phyloP scores from a whole-genome alignment of 768 basidiomycete species.

The Tulasnella sp. region DNA sequence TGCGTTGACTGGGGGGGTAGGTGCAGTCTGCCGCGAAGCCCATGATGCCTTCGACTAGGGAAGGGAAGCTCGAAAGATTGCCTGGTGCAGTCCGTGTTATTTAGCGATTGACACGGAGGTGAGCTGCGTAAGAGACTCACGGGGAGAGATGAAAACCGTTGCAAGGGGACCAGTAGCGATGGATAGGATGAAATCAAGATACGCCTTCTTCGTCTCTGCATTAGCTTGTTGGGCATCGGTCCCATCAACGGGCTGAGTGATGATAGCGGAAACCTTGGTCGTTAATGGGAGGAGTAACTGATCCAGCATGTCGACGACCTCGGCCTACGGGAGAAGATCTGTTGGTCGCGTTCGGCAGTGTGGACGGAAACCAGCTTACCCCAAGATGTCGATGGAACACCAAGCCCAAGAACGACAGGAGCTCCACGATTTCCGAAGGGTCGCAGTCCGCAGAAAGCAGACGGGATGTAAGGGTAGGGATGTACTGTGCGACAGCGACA shows the following conservation, averaged over 20 bases:
- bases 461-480: constrained; percentile 81
- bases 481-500: constrained; percentile 73
- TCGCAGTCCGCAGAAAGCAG: constrained; percentile 81
- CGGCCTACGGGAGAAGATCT: constrained; percentile 43
- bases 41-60: constrained; percentile 66
- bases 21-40: constrained; percentile 64
- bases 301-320: constrained; percentile 83
- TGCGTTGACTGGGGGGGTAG: constrained; percentile 68
- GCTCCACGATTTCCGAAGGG: constrained; percentile 85
- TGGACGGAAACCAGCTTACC: background rate
- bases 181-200: constrained; percentile 71
- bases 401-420: constrained; percentile 89
- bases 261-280: constrained; percentile 65
- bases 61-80: constrained; percentile 56
- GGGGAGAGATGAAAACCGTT: constrained; percentile 76
- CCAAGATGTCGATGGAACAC: constrained; percentile 60
- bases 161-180: constrained; percentile 77
- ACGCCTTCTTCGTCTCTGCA: constrained; percentile 78
- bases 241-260: constrained; percentile 72
- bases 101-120: background rate
- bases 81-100: constrained; percentile 33
- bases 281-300: constrained; percentile 82
- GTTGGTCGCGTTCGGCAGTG: background rate
- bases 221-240: constrained; percentile 81
- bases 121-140: constrained; percentile 42